phyloP scores from a whole-genome alignment of 2,329 filamentous ascomycete genomes.

The Parastagonospora nodorum region DNA sequence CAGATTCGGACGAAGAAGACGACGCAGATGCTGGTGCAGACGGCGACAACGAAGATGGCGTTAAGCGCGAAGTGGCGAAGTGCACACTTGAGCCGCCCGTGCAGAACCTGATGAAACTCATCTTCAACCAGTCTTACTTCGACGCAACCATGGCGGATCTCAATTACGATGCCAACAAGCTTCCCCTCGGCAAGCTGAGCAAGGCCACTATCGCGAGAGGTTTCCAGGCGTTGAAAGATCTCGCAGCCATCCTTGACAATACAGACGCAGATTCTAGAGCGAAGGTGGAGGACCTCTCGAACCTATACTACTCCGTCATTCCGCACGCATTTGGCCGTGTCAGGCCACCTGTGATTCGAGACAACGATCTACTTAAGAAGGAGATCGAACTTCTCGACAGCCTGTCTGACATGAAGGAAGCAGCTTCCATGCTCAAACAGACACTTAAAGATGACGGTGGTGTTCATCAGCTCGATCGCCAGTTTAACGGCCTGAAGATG shows the following conservation, averaged over 20 bases:
- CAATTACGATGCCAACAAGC: slow-evolving; percentile 75
- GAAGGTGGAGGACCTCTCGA: slow-evolving; percentile 70
- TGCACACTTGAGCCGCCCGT: slow-evolving; percentile 65
- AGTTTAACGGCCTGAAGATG: slow-evolving; percentile 73
- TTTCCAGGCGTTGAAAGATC: slow-evolving; percentile 76
- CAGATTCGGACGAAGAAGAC: slow-evolving; percentile 59
- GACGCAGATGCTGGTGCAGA: slow-evolving; percentile 43
- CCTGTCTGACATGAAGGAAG: slow-evolving; percentile 83
- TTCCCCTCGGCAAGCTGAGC: slow-evolving; percentile 83
- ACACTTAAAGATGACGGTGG: slow-evolving; percentile 54
- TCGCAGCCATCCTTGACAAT: slow-evolving; percentile 69
- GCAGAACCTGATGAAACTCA: slow-evolving; percentile 75
- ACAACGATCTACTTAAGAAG: slow-evolving; percentile 64
- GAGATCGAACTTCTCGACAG: slow-evolving; percentile 82
- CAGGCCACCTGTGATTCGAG: slow-evolving; percentile 70
- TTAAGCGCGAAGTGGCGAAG: slow-evolving; percentile 26
- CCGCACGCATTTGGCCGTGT: slow-evolving; percentile 80
- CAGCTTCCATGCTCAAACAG: slow-evolving; percentile 76
- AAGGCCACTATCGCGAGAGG: slow-evolving; percentile 76
- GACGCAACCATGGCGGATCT: slow-evolving; percentile 67
- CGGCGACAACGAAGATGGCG: slow-evolving; percentile 32
- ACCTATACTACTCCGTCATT: slow-evolving; percentile 80
- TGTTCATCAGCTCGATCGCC: slow-evolving; percentile 71
- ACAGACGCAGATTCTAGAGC: slow-evolving; percentile 52
- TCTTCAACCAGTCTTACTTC: slow-evolving; percentile 81